Percentiles rank a stretch among this genome's conserved stretches.
These are phyloP conservation scores for Fusarium illudens DNA, from an alignment of 2,329 filamentous ascomycete genomes.

Conservation along the genomic window DNA sequence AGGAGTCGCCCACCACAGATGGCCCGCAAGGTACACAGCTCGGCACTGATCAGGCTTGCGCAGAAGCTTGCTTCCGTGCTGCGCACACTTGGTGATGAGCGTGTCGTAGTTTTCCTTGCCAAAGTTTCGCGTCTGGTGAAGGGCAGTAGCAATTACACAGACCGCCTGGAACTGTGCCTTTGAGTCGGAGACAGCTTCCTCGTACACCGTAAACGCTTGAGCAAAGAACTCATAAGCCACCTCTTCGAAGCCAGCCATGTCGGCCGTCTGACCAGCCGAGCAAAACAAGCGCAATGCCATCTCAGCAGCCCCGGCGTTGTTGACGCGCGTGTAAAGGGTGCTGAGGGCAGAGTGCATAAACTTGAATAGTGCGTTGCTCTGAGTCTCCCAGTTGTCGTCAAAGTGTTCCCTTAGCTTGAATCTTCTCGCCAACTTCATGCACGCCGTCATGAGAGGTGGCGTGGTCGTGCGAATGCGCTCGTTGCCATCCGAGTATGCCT, in stretches of 20 bases:
- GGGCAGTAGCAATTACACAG: conserved; percentile 87
- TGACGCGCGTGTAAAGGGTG: conserved; percentile 86
- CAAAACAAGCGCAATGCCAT: conserved; percentile 90
- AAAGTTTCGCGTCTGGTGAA: conserved; percentile 90
- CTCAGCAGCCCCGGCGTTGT: conserved; percentile 79
- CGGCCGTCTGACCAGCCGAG: conserved; percentile 90
- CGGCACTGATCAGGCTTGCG: conserved; percentile 98
- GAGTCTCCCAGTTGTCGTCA: conserved; percentile 69
- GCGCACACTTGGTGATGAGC: conserved; percentile 94
- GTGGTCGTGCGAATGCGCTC: conserved; percentile 97
- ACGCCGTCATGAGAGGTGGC: conserved; percentile 87
- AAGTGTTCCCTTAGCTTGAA: conserved; percentile 92
- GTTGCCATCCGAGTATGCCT: conserved; percentile 89
- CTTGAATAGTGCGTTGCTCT: conserved; percentile 84
- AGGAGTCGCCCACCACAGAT: conserved; percentile 97
- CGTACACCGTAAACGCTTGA: conserved; percentile 97
- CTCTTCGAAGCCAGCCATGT: conserved; percentile 91
- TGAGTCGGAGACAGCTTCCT: conserved; percentile 94
- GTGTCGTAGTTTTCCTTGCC: conserved; percentile 98
- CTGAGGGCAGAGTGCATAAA: conserved; percentile 92
- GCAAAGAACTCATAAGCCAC: conserved; percentile 98
- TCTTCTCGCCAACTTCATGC: conserved; percentile 86
- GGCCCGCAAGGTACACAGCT: conserved; percentile 94
- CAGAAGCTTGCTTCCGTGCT: conserved; percentile 95
- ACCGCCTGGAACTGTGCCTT: conserved; percentile 98